Conservation (phyloP, 2,329 filamentous ascomycete genomes). For the Zopfia rhizophila region DNA sequence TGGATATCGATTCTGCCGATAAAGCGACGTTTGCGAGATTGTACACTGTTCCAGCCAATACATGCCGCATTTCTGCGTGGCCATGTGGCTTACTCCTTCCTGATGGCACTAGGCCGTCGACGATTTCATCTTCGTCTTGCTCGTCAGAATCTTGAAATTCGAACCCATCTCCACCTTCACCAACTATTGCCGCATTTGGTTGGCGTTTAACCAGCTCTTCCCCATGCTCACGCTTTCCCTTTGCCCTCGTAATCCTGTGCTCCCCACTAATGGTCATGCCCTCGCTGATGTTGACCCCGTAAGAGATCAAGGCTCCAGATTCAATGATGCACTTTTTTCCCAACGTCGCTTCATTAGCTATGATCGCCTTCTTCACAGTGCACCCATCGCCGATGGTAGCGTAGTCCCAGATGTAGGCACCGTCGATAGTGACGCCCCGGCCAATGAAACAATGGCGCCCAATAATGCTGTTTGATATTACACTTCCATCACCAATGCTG, state of each 20-base stretch:
- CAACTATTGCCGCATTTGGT: constrained; percentile 65
- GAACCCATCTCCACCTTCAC: constrained; percentile 68
- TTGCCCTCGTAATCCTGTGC: constrained; percentile 58
- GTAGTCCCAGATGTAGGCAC: constrained; percentile 90
- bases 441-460: constrained; percentile 89
- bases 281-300: constrained; percentile 77
- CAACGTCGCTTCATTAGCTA: constrained; percentile 77
- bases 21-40: constrained; percentile 59
- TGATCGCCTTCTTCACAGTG: constrained; percentile 75
- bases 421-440: constrained; percentile 79
- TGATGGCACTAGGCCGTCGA: constrained; percentile 51
- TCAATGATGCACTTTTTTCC: constrained; percentile 76
- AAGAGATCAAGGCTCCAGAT: constrained; percentile 81
- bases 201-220: constrained; percentile 49
- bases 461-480: constrained; percentile 79
- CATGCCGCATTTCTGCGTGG: background rate
- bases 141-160: constrained; percentile 69
- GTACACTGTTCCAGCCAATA: constrained; percentile 56
- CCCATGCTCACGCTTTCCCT: constrained; percentile 57
- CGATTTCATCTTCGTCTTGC: constrained; percentile 69
- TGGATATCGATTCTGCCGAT: constrained; percentile 70
- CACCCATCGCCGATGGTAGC: constrained; percentile 79
- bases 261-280: constrained; percentile 59
- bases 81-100: constrained; percentile 43
- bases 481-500: constrained; percentile 76